Base-by-base conservation (phyloP, 352 stramenopile genomes). In the Elongisporangium anandrum region DNA sequence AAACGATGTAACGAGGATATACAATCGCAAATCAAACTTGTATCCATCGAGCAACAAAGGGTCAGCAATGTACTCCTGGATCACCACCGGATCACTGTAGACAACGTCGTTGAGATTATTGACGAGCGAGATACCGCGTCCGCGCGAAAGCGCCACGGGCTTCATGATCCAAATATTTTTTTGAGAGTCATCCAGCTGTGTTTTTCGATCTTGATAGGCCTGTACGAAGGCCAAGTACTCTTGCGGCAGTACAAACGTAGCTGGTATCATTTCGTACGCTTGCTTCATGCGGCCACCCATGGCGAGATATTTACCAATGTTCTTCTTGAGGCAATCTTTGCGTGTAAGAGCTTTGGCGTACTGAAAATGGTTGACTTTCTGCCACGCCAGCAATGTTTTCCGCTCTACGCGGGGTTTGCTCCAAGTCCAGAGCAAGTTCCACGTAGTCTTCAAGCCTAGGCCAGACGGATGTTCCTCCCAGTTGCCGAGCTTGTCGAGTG, bases 121-220 rank as follows among this genome's bases (percentile, higher is more conserved):
- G n/a, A 98, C 71, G 4, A 98, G 66, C 54, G 77, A 95, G 56
- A 98, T 98, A n/a, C 94, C 94, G 23, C 94, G 84, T 3, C 94
- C 94, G 58, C 94, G 79, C 10, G 87, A 97, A 15, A 97, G 74
- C 7, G 89, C 88, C 15, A 97, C 81, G 8, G 94, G 94, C 57
- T 98, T 98, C 72, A 98, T 90, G 65, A 98, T 98, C 94, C 93
- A 98, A 53, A 96, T 83, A 52, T 97, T 97, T 45, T 86, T 81
- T n/a, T 26, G 13, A 45, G 34, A 12, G 10, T 45, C 34, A 45
- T 45, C 13, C 10, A 45, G 34, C 34, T 17, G 34, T 7, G 10
- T 3, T 45, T 45, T 45, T 10, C 80, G 75, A 19, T 77, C 75
- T 51, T 92, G 83, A 54, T 95, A 98, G 3, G 86, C 83, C 48